A percentile compares a stretch with the other conserved stretches of the same genome.
phyloP scores from a whole-genome alignment of 805 yeast genomes.

The Lachancea thermotolerans region DNA sequence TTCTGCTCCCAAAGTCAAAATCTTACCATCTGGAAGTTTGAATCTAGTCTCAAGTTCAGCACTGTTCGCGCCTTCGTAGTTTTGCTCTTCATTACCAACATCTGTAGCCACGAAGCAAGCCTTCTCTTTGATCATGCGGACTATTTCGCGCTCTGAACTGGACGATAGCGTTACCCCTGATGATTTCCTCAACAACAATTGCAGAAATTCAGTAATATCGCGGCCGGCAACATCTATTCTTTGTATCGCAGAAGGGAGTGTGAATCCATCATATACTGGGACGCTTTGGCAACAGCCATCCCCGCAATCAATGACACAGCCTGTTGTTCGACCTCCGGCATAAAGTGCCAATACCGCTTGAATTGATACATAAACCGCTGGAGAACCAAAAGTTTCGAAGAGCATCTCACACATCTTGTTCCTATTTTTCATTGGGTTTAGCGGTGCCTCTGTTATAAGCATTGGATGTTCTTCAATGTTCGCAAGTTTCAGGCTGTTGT shows the following conservation, averaged over 20 bases:
- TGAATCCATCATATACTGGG: constrained; percentile 86
- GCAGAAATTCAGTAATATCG: constrained; percentile 73
- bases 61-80: constrained; percentile 27
- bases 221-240: constrained; percentile 81
- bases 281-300: constrained; percentile 87
- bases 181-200: constrained; percentile 54
- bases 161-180: constrained; percentile 60
- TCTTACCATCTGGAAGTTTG: constrained; percentile 80
- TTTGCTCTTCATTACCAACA: constrained; percentile 48
- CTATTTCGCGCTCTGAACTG: constrained; percentile 78
- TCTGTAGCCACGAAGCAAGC: constrained; percentile 59
- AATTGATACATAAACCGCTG: constrained; percentile 91
- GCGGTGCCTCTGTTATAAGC: constrained; percentile 81
- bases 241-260: constrained; percentile 63
- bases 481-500: constrained; percentile 47
- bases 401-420: constrained; percentile 87
- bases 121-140: constrained; percentile 68
- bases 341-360: constrained; percentile 83
- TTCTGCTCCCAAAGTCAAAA: constrained; percentile 56
- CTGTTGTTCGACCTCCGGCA: constrained; percentile 87
- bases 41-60: constrained; percentile 32
- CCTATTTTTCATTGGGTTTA: constrained; percentile 78
- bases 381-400: constrained; percentile 86
- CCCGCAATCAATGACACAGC: constrained; percentile 84
- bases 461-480: constrained; percentile 79